These are phyloP conservation scores for Ogataea zsoltii DNA, from an alignment of 805 yeast species.

Conservation along the genomic window DNA sequence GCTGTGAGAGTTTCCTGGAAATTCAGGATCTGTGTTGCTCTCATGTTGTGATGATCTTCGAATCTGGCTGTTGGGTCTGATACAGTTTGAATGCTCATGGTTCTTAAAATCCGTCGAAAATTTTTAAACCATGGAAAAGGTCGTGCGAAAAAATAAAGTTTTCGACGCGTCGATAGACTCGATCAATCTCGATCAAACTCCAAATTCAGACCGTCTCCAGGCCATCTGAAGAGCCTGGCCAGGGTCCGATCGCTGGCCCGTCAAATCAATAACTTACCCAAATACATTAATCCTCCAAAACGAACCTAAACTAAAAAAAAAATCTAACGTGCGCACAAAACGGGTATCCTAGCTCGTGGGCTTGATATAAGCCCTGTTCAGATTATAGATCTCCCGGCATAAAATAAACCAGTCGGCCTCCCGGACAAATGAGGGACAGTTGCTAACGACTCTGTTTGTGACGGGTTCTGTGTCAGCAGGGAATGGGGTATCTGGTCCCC, in stretches of 20 bases:
- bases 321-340: too few relatives aligned
- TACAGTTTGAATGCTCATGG: too few relatives aligned
- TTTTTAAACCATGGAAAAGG: not conserved
- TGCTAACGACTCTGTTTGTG: constrained; percentile 34
- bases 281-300: too few relatives aligned
- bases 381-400: constrained; percentile 76
- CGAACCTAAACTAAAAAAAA: too few relatives aligned
- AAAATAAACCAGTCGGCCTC: constrained; percentile 87
- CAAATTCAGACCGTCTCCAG: too few relatives aligned
- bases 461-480: not conserved
- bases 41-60: constrained; percentile 38
- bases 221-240: too few relatives aligned
- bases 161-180: constrained; percentile 6
- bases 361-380: constrained; percentile 68
- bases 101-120: constrained; percentile 1
- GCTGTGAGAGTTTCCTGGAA: constrained; percentile 48
- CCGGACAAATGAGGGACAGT: constrained; percentile 40
- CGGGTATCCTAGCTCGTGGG: constrained; percentile 18
- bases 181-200: too few relatives aligned
- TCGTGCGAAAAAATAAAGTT: not conserved
- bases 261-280: too few relatives aligned
- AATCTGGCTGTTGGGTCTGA: not conserved
- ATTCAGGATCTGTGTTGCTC: constrained; percentile 43
- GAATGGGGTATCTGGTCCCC: too few relatives aligned
- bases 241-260: too few relatives aligned